A percentile compares a stretch with the other conserved stretches of the same genome.
These are phyloP conservation scores for Climacium dendroides DNA, from an alignment of 225 moss, liverwort and hornwort genomes.

Conservation along the genomic window DNA sequence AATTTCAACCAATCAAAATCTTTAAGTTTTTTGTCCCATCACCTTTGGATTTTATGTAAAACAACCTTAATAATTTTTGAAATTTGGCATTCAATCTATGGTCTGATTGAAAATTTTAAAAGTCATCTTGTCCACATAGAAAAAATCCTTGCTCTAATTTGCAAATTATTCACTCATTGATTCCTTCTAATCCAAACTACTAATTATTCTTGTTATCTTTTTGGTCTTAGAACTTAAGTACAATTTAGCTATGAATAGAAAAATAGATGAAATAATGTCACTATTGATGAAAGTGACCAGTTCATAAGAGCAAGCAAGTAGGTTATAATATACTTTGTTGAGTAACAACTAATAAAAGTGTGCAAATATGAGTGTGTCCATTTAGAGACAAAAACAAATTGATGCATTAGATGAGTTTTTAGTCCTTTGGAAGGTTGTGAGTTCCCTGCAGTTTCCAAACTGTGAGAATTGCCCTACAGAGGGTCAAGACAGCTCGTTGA, in stretches of 20 bases:
- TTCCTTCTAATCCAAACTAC: not conserved
- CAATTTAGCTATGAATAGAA: not conserved
- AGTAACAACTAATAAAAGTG: not conserved
- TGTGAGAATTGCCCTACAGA: no score
- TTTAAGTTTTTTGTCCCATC: not conserved
- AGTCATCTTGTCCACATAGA: not conserved
- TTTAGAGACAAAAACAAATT: no score
- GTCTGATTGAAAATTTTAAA: not conserved
- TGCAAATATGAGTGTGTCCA: fast-evolving
- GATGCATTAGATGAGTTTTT: no score
- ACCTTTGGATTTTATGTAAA: not conserved
- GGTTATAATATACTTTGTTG: not conserved
- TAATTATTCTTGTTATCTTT: not conserved
- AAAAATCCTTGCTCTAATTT: not conserved
- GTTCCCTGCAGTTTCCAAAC: no score
- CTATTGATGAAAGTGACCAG: not conserved
- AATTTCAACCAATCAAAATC: not conserved
- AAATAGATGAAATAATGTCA: not conserved
- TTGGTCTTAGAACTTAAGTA: not conserved
- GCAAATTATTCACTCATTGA: not conserved
- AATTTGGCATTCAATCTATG: not conserved
- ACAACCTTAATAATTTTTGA: fast-evolving
- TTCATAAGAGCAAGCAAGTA: not conserved
- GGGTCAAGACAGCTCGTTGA: no score
- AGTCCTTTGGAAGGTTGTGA: no score